A percentile compares a stretch with the other conserved stretches of the same genome.
These are phyloP conservation scores for Kalmanozyma brasiliensis DNA, from an alignment of 1,284 basidiomycete species.

Conservation along the genomic window DNA sequence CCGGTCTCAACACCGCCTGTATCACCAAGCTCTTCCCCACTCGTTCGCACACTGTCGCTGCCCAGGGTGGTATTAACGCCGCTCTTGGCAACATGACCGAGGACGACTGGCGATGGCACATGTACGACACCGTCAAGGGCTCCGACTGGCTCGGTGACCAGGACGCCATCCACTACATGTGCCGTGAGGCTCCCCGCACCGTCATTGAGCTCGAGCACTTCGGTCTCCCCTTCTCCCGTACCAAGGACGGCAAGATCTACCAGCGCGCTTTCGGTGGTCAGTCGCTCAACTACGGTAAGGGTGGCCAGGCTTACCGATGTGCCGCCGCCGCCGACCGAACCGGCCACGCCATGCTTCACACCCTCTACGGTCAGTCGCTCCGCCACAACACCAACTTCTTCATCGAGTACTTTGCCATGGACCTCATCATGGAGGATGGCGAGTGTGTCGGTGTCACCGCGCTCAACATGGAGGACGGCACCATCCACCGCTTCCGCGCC, in stretches of 20 bases:
- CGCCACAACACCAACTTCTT: slow-evolving; percentile 99
- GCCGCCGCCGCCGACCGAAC: slow-evolving; percentile 99
- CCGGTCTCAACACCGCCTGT: slow-evolving; percentile 90
- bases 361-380: slow-evolving; percentile 97
- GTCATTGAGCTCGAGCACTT: slow-evolving; percentile 98
- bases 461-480: slow-evolving; percentile 99
- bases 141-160: slow-evolving; percentile 99
- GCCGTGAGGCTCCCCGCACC: slow-evolving; percentile 90
- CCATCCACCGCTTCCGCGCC: slow-evolving; percentile 95
- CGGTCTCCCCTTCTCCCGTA: slow-evolving; percentile 98
- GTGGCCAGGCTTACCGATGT: slow-evolving; percentile 98
- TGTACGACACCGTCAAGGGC: slow-evolving; percentile 99
- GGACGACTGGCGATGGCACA: slow-evolving; percentile 99
- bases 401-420: slow-evolving; percentile 97
- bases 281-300: slow-evolving; percentile 95
- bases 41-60: slow-evolving; percentile 97
- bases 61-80: slow-evolving; percentile 99
- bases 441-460: slow-evolving; percentile 99
- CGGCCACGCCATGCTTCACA: slow-evolving; percentile 97
- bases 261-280: slow-evolving; percentile 99
- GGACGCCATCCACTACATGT: slow-evolving; percentile 99
- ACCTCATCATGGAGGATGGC: slow-evolving; percentile 97
- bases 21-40: slow-evolving; percentile 99
- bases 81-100: slow-evolving; percentile 84
- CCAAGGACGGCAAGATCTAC: slow-evolving; percentile 99